These are phyloP conservation scores for Globisporangium lucens DNA, from an alignment of 352 stramenopile species.

Conservation along the genomic window DNA sequence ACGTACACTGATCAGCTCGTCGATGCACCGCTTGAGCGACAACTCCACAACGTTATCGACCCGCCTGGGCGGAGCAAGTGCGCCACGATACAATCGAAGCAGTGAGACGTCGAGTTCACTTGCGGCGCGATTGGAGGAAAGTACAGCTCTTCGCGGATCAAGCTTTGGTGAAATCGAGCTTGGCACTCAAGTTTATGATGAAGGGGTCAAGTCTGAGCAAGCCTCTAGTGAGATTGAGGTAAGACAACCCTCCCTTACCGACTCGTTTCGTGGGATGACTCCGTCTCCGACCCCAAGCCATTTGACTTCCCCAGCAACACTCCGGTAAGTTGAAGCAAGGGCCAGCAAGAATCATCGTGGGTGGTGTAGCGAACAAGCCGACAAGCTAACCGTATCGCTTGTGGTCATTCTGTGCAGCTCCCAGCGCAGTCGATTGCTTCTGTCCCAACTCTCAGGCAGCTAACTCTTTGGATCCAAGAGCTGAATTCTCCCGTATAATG, in stretches of 20 bases:
- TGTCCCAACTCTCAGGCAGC: not conserved
- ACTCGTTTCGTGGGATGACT: slow-evolving; percentile 15
- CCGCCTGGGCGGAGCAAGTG: not conserved
- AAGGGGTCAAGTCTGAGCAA: not conserved
- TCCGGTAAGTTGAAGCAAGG: not conserved
- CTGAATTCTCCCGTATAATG: not conserved
- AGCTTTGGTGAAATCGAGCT: not conserved
- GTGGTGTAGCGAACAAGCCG: not conserved
- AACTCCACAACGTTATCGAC: not conserved
- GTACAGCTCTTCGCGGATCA: not conserved
- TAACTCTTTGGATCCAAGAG: not conserved
- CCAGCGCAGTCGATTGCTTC: not conserved
- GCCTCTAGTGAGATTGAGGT: not conserved
- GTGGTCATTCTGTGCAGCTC: not conserved
- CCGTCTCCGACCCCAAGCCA: not conserved
- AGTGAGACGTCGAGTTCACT: not conserved
- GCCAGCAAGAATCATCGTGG: not conserved
- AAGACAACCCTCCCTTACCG: not conserved
- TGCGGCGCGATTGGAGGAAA: not conserved
- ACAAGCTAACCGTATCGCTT: not conserved
- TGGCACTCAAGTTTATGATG: not conserved
- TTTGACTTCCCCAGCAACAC: not conserved
- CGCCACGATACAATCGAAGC: not conserved
- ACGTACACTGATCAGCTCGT: not conserved
- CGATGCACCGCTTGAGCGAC: slow-evolving; percentile 2